Evolutionary conservation across 2,329 filamentous ascomycete genomes (phyloP).

Genomic region (Diplodia mutila): DNA sequence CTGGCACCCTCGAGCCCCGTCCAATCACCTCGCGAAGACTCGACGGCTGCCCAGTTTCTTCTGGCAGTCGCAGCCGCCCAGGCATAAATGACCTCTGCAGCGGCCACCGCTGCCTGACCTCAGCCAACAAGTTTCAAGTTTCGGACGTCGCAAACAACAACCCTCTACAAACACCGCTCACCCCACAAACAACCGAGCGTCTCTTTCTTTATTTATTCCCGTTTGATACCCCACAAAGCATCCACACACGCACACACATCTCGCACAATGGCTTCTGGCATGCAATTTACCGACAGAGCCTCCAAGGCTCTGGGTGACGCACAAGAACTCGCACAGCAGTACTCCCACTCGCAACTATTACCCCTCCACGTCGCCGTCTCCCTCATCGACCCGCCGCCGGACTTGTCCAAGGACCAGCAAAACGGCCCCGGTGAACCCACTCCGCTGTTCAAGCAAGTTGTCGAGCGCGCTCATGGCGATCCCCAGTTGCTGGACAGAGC

Average conservation of each 20-base stretch:
- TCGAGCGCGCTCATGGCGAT: slow-evolving; percentile 93
- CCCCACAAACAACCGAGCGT: background rate
- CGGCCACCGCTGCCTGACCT: background rate
- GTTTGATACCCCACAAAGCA: slow-evolving; percentile 16
- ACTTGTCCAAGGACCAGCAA: slow-evolving; percentile 79
- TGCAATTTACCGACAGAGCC: slow-evolving; percentile 93
- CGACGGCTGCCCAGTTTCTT: slow-evolving; percentile 16
- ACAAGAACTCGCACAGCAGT: slow-evolving; percentile 84
- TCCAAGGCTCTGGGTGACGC: slow-evolving; percentile 89
- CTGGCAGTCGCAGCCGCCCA: background rate
- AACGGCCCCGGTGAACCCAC: slow-evolving; percentile 61
- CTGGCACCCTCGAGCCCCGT: slow-evolving; percentile 1
- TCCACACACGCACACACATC: too few species aligned
- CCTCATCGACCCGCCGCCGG: slow-evolving; percentile 74
- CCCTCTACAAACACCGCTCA: background rate
- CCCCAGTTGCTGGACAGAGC: slow-evolving; percentile 84
- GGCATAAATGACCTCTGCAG: slow-evolving; percentile 18
- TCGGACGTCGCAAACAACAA: background rate
- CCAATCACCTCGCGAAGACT: slow-evolving; percentile 7
- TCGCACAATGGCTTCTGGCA: slow-evolving; percentile 67
- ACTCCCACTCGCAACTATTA: slow-evolving; percentile 86
- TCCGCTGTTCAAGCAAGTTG: slow-evolving; percentile 91
- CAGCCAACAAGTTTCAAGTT: background rate
- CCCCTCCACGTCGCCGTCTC: slow-evolving; percentile 88
- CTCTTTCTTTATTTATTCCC: background rate